These are phyloP conservation scores for Solanum pennellii DNA, from an alignment of 257 asterid species.

Conservation along the genomic window DNA sequence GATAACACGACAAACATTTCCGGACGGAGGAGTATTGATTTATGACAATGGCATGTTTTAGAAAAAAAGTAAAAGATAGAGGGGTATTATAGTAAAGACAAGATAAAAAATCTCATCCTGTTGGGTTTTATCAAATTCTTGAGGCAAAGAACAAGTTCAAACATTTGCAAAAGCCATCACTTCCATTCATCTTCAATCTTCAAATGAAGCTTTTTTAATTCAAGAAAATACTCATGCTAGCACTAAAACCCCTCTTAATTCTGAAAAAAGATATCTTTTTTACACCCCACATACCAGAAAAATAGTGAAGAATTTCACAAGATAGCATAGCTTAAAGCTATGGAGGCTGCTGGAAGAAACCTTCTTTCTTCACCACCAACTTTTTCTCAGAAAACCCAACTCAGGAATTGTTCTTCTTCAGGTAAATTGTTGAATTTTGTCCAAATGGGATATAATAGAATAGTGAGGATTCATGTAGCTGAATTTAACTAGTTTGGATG, in stretches of 20 bases:
- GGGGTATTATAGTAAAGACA: constrained; percentile 3
- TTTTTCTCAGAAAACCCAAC: constrained; percentile 37
- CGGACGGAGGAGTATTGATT: too few species aligned
- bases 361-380: constrained; percentile 58
- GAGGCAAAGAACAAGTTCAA: constrained; percentile 1
- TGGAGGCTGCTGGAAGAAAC: constrained; percentile 68
- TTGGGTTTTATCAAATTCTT: background rate
- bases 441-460: background rate
- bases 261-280: background rate
- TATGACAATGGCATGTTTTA: background rate
- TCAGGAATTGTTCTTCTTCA: constrained; percentile 39
- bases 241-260: background rate
- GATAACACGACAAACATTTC: too few species aligned
- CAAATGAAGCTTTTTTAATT: background rate
- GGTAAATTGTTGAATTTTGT: constrained; percentile 15
- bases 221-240: background rate
- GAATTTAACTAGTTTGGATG: background rate
- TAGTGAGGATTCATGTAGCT: background rate
- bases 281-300: background rate
- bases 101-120: background rate
- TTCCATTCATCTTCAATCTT: background rate
- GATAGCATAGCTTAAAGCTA: background rate
- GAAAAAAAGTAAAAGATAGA: background rate
- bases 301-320: background rate
- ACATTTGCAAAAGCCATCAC: background rate